Evolutionary conservation across 305 asterid species (phyloP).

Genomic region (Salvia sclarea): DNA sequence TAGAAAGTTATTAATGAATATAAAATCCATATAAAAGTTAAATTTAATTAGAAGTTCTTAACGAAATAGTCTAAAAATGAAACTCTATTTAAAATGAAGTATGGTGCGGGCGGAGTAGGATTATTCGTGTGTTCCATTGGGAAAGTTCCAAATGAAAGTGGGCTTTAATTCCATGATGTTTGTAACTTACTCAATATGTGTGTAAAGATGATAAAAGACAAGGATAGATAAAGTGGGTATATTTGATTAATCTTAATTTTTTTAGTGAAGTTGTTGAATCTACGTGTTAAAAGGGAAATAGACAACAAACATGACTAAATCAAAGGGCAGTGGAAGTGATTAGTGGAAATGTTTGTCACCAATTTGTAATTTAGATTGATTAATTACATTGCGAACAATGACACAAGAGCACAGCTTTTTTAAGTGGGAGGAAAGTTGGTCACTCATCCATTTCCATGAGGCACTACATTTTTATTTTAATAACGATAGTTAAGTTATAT

Average conservation of each 20-base stretch:
- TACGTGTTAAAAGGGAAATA: neutral
- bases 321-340: neutral
- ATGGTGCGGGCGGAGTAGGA: no score
- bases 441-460: neutral
- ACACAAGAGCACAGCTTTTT: neutral
- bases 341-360: neutral
- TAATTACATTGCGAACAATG: neutral
- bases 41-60: no score
- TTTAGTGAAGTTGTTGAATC: neutral
- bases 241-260: neutral
- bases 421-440: neutral
- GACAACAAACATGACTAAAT: slow-evolving; percentile 6
- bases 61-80: no score
- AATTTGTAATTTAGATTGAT: neutral
- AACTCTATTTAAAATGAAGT: no score
- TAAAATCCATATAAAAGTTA: no score
- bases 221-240: neutral
- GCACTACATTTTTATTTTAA: no score
- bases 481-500: no score
- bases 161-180: no score
- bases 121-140: no score
- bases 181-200: no score
- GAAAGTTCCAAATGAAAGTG: neutral
- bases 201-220: no score
- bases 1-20: no score